Evolutionary conservation across 2,329 filamentous ascomycete genomes (phyloP).

Genomic region (Beauveria rudraprayagi): DNA sequence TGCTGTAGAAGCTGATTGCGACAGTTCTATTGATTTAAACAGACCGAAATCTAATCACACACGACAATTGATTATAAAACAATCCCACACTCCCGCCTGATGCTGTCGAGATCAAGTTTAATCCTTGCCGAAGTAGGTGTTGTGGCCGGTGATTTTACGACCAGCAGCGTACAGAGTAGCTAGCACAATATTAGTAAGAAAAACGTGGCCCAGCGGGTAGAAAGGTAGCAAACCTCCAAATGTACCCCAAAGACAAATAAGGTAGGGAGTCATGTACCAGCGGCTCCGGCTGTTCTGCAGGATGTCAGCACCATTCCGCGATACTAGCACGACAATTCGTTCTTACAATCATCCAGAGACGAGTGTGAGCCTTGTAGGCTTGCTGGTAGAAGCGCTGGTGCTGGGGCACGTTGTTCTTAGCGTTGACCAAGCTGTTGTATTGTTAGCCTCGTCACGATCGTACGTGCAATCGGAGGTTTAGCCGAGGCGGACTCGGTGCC

Average conservation of each 20-base stretch:
- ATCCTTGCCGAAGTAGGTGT: conserved; percentile 63
- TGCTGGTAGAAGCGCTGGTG: conserved; percentile 69
- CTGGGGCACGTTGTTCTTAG: conserved; percentile 67
- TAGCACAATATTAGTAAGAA: conserved; percentile 22
- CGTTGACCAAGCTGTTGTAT: conserved; percentile 51
- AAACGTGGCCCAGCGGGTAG: neutral
- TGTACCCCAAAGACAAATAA: conserved; percentile 53
- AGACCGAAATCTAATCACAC: conserved; percentile 4
- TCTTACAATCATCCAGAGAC: conserved; percentile 72
- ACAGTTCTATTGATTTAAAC: neutral
- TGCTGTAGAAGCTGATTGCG: neutral
- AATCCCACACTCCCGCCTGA: neutral
- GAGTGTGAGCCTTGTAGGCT: conserved; percentile 59
- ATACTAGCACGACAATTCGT: conserved; percentile 19
- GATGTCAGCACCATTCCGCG: conserved; percentile 8
- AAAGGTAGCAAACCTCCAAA: conserved; percentile 46
- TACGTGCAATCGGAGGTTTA: conserved; percentile 7
- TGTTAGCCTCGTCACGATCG: conserved; percentile 21
- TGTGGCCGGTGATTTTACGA: conserved; percentile 68
- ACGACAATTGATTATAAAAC: neutral
- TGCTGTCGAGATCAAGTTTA: conserved; percentile 24
- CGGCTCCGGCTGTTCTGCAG: conserved; percentile 56
- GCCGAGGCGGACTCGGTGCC: neutral
- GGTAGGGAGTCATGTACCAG: conserved; percentile 60
- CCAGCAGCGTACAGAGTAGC: conserved; percentile 62